These are phyloP conservation scores for Moniliophthora roreri DNA, from an alignment of 1,284 basidiomycete species.

Conservation along the genomic window DNA sequence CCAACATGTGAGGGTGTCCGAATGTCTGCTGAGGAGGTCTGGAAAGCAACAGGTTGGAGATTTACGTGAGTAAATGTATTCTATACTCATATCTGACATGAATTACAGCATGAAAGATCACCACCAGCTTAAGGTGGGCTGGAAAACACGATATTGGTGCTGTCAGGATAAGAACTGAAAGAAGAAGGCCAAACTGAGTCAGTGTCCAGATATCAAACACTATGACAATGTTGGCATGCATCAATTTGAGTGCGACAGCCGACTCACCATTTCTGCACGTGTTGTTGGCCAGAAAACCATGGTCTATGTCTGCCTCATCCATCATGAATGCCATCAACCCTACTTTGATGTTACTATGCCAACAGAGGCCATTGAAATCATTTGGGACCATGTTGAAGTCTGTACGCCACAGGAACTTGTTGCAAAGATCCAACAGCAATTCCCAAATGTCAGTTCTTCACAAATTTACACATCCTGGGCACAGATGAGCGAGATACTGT, in stretches of 20 bases:
- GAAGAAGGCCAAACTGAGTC: neutral
- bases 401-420: conserved; percentile 4
- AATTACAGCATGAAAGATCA: neutral
- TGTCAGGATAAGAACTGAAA: conserved; percentile 2
- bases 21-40: neutral
- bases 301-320: neutral
- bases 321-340: neutral
- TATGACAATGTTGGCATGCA: conserved; percentile 15
- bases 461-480: conserved; percentile 22
- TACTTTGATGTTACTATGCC: conserved; percentile 10
- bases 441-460: neutral
- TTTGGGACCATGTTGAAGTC: conserved; percentile 1
- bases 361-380: neutral
- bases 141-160: conserved; percentile 4
- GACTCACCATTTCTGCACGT: neutral
- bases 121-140: neutral
- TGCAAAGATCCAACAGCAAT: neutral
- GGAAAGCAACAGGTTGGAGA: neutral
- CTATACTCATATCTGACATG: neutral
- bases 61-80: neutral
- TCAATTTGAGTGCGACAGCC: conserved; percentile 7
- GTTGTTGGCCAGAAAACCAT: neutral
- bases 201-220: neutral
- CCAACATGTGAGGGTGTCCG: neutral
- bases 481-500: conserved; percentile 25